Percentiles rank a stretch among this genome's conserved stretches.
Evolutionary conservation across 2,329 filamentous ascomycete species (phyloP).

Genomic region (Passalora sequoiae): DNA sequence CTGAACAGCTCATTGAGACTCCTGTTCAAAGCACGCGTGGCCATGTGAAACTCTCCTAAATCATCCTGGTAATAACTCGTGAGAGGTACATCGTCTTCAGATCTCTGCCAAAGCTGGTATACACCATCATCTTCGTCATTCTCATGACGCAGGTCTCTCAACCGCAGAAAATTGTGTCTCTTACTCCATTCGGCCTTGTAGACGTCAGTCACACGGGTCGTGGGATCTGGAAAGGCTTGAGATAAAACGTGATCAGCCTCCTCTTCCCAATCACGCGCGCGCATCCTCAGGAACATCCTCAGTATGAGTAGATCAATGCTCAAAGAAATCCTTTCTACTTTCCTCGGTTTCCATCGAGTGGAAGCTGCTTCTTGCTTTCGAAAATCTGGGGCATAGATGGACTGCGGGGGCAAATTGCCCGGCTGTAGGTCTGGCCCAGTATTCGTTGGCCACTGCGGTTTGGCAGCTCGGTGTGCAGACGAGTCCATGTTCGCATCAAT

Average conservation of each 20-base stretch:
- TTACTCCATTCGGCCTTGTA: no score
- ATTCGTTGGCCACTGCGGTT: constrained; percentile 36
- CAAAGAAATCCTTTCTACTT: constrained; percentile 39
- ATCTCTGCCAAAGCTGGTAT: background rate
- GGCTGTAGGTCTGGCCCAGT: constrained; percentile 31
- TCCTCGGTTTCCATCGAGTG: constrained; percentile 38
- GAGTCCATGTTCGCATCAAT: constrained; percentile 20
- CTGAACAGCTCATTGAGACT: constrained; percentile 24
- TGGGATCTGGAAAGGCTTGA: no score
- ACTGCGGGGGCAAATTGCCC: constrained; percentile 39
- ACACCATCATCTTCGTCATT: constrained; percentile 9
- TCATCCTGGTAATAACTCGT: constrained; percentile 37
- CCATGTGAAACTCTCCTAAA: constrained; percentile 33
- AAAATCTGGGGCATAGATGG: constrained; percentile 39
- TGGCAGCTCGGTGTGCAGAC: constrained; percentile 5
- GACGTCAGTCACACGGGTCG: no score
- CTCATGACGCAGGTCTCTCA: no score
- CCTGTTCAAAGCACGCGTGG: constrained; percentile 23
- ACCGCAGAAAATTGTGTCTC: no score
- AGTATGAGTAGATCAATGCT: constrained; percentile 39
- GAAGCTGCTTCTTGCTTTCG: constrained; percentile 31
- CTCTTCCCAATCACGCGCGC: constrained; percentile 12
- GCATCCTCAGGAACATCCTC: constrained; percentile 30
- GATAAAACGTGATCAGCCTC: no score
- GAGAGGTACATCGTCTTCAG: constrained; percentile 15